Evolutionary conservation across 2,329 filamentous ascomycete species (phyloP).

Genomic region (Fusarium sp.): DNA sequence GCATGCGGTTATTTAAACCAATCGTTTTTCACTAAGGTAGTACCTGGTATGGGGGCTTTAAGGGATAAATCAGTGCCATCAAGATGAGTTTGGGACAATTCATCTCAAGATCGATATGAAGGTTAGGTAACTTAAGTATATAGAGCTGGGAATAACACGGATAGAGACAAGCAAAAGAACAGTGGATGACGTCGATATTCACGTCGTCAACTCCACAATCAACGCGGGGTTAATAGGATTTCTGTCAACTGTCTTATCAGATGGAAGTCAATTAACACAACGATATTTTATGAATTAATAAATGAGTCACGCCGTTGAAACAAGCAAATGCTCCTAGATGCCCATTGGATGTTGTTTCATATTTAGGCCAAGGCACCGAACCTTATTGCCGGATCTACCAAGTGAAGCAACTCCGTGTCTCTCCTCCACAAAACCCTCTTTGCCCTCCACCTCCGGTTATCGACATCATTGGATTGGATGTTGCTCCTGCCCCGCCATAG

Average conservation of each 20-base stretch:
- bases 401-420: slow-evolving; percentile 21
- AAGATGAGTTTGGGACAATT: neutral
- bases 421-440: slow-evolving; percentile 10
- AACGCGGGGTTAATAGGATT: neutral
- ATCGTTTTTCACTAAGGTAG: neutral
- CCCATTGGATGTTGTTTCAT: neutral
- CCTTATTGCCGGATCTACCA: slow-evolving; percentile 9
- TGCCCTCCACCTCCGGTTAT: neutral
- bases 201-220: neutral
- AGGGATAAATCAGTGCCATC: neutral
- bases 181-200: neutral
- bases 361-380: slow-evolving; percentile 5
- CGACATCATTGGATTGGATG: slow-evolving; percentile 10
- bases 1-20: neutral
- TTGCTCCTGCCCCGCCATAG: slow-evolving; percentile 22
- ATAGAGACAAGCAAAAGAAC: neutral
- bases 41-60: neutral
- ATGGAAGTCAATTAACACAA: too few species aligned
- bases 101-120: neutral
- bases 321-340: neutral
- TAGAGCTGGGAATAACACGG: slow-evolving; percentile 4
- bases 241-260: neutral
- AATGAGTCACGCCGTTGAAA: neutral
- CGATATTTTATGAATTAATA: neutral
- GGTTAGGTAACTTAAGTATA: neutral